Conservation (phyloP, 1,139 yeast genomes). For the Kodamaea alishanica region DNA sequence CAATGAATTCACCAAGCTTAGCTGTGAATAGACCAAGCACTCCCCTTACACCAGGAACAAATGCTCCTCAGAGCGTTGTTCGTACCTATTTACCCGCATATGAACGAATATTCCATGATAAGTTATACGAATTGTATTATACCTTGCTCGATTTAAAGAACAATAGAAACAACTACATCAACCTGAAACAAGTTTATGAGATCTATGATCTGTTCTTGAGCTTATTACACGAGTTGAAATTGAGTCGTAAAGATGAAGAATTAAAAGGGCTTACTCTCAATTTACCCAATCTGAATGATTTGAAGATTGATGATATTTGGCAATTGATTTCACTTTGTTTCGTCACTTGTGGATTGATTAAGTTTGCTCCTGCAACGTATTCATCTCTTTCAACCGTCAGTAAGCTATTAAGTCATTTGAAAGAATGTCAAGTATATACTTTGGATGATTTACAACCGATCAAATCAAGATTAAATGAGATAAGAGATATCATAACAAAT, state of each 20-base stretch:
- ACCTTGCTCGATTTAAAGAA: constrained; percentile 55
- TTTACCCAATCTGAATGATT: constrained; percentile 53
- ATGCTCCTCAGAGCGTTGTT: constrained; percentile 4
- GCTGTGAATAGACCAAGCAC: too few relatives aligned
- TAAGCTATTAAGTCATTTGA: constrained; percentile 74
- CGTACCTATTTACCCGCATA: constrained; percentile 21
- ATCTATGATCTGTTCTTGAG: constrained; percentile 53
- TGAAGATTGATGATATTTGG: constrained; percentile 81
- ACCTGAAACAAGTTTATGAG: constrained; percentile 57
- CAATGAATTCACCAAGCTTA: too few relatives aligned
- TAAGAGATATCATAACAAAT: constrained; percentile 53
- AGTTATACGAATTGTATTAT: constrained; percentile 47
- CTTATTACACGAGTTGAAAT: constrained; percentile 47
- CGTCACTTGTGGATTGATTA: constrained; percentile 84
- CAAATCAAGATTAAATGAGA: constrained; percentile 63
- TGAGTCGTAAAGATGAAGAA: constrained; percentile 48
- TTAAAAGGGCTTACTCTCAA: constrained; percentile 39
- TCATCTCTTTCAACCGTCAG: constrained; percentile 83
- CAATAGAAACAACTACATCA: constrained; percentile 59
- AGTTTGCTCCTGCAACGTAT: constrained; percentile 90
- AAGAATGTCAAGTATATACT: constrained; percentile 78
- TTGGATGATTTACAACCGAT: constrained; percentile 80
- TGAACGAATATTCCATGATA: constrained; percentile 50
- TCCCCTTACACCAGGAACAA: too few relatives aligned
- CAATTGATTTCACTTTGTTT: constrained; percentile 82